Conservation (phyloP, 192 early-diverging fungal genomes). For the Coemansia sp. region DNA sequence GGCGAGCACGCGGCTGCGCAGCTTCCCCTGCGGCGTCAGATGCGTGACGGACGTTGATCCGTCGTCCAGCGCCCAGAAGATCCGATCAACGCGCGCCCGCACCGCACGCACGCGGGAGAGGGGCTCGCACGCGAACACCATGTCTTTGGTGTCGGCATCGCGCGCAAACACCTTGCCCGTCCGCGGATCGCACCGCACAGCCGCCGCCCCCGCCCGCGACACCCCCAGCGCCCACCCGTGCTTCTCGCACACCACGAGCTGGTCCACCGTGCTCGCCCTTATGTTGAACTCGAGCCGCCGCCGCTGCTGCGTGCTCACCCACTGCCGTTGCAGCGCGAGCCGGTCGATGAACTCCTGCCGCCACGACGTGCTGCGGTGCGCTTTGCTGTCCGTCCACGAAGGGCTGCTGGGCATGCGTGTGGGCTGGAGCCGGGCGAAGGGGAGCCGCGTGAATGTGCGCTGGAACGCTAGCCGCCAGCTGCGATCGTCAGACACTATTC, state of each 20-base stretch:
- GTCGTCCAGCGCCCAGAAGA: conserved; percentile 26
- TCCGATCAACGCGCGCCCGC: conserved; percentile 18
- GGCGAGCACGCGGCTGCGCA: background rate
- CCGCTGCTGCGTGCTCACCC: conserved; percentile 5
- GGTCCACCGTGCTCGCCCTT: conserved; percentile 22
- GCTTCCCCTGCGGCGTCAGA: conserved; percentile 15
- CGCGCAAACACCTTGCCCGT: conserved; percentile 29
- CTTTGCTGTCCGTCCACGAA: background rate
- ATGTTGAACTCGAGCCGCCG: conserved; percentile 17
- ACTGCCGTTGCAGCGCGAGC: conserved; percentile 11
- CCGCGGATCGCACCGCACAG: conserved; percentile 8
- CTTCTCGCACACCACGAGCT: conserved; percentile 19
- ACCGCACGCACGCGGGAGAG: conserved; percentile 6
- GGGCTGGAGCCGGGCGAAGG: conserved; percentile 14
- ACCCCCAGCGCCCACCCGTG: conserved; percentile 36
- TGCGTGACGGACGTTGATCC: conserved; percentile 18
- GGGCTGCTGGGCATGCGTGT: conserved; percentile 6
- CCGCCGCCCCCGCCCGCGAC: conserved; percentile 6
- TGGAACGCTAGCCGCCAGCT: conserved; percentile 34
- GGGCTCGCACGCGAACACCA: conserved; percentile 16
- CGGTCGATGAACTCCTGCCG: conserved; percentile 19
- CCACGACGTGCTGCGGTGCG: conserved; percentile 14
- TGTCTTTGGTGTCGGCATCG: conserved; percentile 8
- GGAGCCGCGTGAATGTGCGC: conserved; percentile 14
- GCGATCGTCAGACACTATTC: conserved; percentile 25